Conservation (phyloP, 495 filamentous ascomycete genomes). For the Talaromyces proteolyticus region DNA sequence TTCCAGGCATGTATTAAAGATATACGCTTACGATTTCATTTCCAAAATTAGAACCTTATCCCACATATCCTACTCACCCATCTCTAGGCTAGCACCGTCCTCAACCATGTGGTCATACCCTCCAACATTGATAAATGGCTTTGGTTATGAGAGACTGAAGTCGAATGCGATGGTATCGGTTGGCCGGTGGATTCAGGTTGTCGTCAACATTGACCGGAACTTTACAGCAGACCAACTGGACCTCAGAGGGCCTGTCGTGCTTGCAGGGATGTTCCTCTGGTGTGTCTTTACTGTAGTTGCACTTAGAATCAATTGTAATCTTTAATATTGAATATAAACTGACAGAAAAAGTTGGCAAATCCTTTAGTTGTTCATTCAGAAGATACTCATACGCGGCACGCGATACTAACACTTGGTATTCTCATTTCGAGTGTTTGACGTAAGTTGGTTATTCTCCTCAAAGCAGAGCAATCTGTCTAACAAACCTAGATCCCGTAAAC, state of each 20-base stretch:
- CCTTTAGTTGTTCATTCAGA: neutral
- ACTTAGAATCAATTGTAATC: neutral
- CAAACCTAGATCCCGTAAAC: constrained; percentile 22
- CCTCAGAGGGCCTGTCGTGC: neutral
- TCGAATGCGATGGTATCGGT: constrained; percentile 17
- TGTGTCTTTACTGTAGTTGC: neutral
- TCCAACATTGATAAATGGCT: constrained; percentile 9
- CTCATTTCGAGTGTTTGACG: neutral
- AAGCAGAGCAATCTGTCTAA: neutral
- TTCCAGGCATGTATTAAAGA: neutral
- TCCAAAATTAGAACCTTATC: constrained; percentile 11
- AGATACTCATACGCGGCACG: neutral
- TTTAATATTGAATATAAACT: neutral
- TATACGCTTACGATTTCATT: neutral
- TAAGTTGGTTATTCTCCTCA: neutral
- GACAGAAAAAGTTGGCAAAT: neutral
- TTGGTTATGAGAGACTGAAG: constrained; percentile 14
- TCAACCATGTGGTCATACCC: constrained; percentile 12
- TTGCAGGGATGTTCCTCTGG: neutral
- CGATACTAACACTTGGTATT: neutral
- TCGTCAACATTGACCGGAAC: constrained; percentile 3
- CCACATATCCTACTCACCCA: constrained; percentile 14
- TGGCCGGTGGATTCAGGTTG: constrained; percentile 10
- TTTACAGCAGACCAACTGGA: neutral
- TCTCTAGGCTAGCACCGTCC: constrained; percentile 9